These are phyloP conservation scores for Prunus yedoensis DNA, from an alignment of 331 rosid genomes.

Conservation along the genomic window DNA sequence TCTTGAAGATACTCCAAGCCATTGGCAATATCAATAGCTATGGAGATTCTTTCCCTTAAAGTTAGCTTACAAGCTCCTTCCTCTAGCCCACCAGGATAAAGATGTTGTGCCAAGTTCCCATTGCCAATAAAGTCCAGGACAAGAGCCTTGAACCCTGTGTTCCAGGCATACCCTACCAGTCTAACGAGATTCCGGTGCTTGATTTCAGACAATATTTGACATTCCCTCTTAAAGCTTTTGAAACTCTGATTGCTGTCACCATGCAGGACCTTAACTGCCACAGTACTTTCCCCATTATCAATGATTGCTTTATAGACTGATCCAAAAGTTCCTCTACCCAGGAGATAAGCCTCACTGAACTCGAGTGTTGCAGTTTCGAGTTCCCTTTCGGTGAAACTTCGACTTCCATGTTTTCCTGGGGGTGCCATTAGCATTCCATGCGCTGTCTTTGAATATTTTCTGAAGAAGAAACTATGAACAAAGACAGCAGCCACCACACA, in stretches of 20 bases:
- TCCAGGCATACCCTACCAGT: slow-evolving; percentile 27
- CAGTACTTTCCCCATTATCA: slow-evolving; percentile 5
- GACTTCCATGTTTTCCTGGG: not conserved
- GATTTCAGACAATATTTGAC: slow-evolving; percentile 17
- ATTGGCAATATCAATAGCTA: slow-evolving; percentile 29
- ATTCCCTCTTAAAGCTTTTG: slow-evolving; percentile 24
- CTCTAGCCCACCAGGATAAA: slow-evolving; percentile 13
- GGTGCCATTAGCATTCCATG: not conserved
- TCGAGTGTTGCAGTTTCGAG: slow-evolving; percentile 26
- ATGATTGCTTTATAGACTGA: slow-evolving; percentile 29
- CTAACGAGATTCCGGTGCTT: slow-evolving; percentile 27
- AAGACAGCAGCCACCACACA: not conserved
- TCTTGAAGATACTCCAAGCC: slow-evolving; percentile 39
- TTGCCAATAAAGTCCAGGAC: slow-evolving; percentile 32
- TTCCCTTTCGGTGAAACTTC: slow-evolving; percentile 15
- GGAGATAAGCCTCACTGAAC: slow-evolving; percentile 20
- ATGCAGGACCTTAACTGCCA: slow-evolving; percentile 32
- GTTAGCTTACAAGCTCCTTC: slow-evolving; percentile 18
- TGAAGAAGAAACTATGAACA: slow-evolving; percentile 13
- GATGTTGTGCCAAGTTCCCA: slow-evolving; percentile 30
- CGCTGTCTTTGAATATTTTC: slow-evolving; percentile 2
- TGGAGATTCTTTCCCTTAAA: slow-evolving; percentile 25
- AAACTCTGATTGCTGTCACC: slow-evolving; percentile 9
- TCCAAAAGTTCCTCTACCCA: slow-evolving; percentile 30
- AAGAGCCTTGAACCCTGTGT: slow-evolving; percentile 32